These are phyloP conservation scores for Fusarium chuoi DNA, from an alignment of 2,329 filamentous ascomycete genomes.

Conservation along the genomic window DNA sequence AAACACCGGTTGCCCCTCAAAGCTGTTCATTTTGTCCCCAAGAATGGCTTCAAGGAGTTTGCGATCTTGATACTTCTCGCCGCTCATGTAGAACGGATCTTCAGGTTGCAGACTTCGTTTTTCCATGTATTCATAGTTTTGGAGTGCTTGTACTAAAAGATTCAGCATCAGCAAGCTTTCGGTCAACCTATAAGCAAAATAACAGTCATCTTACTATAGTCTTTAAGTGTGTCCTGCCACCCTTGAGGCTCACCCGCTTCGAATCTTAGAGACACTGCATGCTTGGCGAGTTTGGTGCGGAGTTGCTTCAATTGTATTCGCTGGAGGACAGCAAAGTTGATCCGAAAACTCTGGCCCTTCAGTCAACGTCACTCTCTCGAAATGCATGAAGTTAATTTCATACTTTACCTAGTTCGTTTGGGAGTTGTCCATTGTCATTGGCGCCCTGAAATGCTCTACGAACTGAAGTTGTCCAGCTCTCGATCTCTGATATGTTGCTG, in stretches of 20 bases:
- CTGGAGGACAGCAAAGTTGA: not conserved
- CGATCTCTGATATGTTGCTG: not conserved
- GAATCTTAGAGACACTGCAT: not conserved
- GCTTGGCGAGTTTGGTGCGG: not conserved
- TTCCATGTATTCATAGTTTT: not conserved
- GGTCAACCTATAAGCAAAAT: accelerated
- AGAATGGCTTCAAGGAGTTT: not conserved
- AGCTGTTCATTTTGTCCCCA: not conserved
- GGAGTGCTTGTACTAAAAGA: not conserved
- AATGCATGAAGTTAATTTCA: accelerated
- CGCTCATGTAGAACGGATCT: not conserved
- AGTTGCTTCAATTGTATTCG: not conserved
- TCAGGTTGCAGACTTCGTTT: not conserved
- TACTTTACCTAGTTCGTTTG: not conserved
- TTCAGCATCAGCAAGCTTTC: not conserved
- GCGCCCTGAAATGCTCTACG: accelerated
- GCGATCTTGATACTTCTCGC: not conserved
- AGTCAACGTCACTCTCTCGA: not conserved
- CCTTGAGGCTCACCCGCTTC: not conserved
- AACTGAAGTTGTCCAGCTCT: not conserved
- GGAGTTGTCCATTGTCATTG: no score
- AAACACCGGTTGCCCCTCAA: not conserved
- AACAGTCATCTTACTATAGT: not conserved
- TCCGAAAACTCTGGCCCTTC: not conserved
- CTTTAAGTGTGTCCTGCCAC: not conserved